phyloP scores from a whole-genome alignment of 306 rosid species.

The Lathyrus aphaca region DNA sequence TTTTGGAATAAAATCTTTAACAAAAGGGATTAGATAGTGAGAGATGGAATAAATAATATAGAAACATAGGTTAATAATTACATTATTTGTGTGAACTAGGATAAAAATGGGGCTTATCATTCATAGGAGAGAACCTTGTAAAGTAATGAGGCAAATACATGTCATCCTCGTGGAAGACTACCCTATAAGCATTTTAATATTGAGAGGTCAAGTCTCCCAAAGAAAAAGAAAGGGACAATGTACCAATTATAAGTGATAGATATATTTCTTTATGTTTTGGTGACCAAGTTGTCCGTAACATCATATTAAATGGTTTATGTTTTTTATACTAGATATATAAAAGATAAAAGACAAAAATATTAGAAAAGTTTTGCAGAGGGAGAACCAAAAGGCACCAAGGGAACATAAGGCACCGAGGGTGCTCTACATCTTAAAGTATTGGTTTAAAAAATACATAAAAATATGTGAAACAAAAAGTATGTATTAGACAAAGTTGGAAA shows the following conservation, averaged over 20 bases:
- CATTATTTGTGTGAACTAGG: background rate
- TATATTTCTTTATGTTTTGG: background rate
- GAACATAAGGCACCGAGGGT: too few species aligned
- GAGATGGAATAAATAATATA: slow-evolving; percentile 22
- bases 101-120: slow-evolving; percentile 37
- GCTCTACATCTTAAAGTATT: too few species aligned
- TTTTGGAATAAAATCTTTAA: slow-evolving; percentile 22
- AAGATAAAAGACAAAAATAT: too few species aligned
- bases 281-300: background rate
- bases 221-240: background rate
- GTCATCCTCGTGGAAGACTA: slow-evolving; percentile 4
- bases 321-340: background rate
- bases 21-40: background rate
- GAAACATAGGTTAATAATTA: slow-evolving; percentile 21
- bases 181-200: slow-evolving; percentile 7
- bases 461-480: too few species aligned
- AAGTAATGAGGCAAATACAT: background rate
- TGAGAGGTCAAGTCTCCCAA: background rate
- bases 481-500: too few species aligned
- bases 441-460: too few species aligned
- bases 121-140: slow-evolving; percentile 36
- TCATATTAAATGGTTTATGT: background rate
- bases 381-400: too few species aligned
- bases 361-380: too few species aligned
- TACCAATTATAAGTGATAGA: background rate